phyloP scores from a whole-genome alignment of 306 rosid species.

The Begonia peltatifolia region DNA sequence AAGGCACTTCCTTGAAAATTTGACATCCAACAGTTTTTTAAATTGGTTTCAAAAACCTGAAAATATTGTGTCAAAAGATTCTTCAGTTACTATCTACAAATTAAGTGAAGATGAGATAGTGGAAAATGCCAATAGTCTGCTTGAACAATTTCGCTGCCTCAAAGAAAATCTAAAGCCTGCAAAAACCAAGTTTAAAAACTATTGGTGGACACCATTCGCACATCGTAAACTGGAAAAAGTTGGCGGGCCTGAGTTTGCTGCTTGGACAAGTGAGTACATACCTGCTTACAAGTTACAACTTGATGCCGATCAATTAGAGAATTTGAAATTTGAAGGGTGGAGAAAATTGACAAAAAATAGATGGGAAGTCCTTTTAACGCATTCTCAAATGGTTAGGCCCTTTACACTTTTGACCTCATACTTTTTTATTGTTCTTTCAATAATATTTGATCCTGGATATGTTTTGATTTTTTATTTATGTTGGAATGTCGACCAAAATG shows the following conservation, averaged over 20 bases:
- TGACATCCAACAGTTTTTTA: conserved; percentile 26
- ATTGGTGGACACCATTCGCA: conserved; percentile 58
- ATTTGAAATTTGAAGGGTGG: conserved; percentile 66
- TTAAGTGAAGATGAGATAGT: conserved; percentile 65
- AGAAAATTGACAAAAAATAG: conserved; percentile 42
- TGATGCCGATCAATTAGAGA: conserved; percentile 31
- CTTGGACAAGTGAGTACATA: conserved; percentile 71
- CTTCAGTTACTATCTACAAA: conserved; percentile 40
- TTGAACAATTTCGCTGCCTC: conserved; percentile 35
- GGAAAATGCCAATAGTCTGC: conserved; percentile 58
- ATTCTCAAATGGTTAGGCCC: conserved; percentile 80
- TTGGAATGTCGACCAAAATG: conserved; percentile 11
- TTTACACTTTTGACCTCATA: conserved; percentile 22
- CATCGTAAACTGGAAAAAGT: conserved; percentile 57
- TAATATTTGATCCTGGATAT: background rate
- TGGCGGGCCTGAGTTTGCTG: conserved; percentile 73
- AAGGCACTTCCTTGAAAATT: conserved; percentile 39
- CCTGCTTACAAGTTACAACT: conserved; percentile 71
- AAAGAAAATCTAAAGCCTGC: conserved; percentile 27
- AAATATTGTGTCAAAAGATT: conserved; percentile 50
- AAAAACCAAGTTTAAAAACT: conserved; percentile 22
- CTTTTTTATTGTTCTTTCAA: background rate
- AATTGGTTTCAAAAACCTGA: conserved; percentile 49
- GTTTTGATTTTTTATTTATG: background rate
- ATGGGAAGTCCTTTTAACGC: conserved; percentile 86